A percentile compares a stretch with the other conserved stretches of the same genome.
Evolutionary conservation across 768 basidiomycete species (phyloP).

Genomic region (Kwoniella dendrophila): DNA sequence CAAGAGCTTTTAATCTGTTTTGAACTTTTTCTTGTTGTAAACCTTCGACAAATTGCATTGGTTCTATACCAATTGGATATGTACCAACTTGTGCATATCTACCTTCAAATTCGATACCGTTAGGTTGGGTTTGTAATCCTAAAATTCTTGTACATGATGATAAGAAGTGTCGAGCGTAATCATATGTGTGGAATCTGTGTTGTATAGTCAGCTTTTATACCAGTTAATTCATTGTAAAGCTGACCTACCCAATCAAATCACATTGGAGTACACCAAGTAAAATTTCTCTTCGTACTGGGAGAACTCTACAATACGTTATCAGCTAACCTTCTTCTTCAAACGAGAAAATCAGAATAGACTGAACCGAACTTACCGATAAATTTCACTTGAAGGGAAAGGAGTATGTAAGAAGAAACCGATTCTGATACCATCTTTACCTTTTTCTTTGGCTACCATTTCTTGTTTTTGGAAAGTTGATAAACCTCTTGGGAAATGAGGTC

Average conservation of each 20-base stretch:
- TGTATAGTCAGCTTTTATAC: neutral
- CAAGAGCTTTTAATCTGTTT: constrained; percentile 75
- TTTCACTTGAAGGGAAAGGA: constrained; percentile 96
- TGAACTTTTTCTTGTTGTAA: constrained; percentile 77
- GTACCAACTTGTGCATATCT: constrained; percentile 96
- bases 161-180: constrained; percentile 98
- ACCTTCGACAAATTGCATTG: constrained; percentile 86
- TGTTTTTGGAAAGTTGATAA: constrained; percentile 46
- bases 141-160: constrained; percentile 97
- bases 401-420: constrained; percentile 99
- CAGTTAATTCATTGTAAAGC: neutral
- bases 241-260: constrained; percentile 77
- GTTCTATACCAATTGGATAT: constrained; percentile 98
- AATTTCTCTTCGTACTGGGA: constrained; percentile 96
- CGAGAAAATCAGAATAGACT: neutral
- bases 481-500: constrained; percentile 33
- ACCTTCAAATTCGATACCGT: constrained; percentile 94
- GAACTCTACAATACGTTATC: constrained; percentile 65
- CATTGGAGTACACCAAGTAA: constrained; percentile 94
- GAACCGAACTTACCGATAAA: constrained; percentile 85
- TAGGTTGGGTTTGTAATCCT: constrained; percentile 92
- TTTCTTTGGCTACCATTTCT: constrained; percentile 50
- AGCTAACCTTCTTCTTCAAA: neutral
- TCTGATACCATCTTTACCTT: constrained; percentile 65
- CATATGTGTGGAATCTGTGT: constrained; percentile 87